Base-by-base conservation (phyloP, 371 early-diverging fungal species). In the Nematocida sp. region DNA sequence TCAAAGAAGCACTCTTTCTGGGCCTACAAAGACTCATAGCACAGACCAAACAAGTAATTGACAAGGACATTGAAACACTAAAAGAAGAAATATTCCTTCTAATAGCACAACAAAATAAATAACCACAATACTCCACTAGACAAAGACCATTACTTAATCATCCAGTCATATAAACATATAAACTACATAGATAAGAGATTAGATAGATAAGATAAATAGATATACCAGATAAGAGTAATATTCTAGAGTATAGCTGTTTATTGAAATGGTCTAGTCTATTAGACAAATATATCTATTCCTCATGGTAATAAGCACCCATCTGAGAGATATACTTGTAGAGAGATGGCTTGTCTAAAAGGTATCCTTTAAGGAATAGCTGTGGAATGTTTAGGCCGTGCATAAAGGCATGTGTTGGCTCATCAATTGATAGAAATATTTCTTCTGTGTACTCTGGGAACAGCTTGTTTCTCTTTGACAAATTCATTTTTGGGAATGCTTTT, bases 361-460 rank as follows among this genome's bases (percentile, higher is more conserved):
- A 66, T 23, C 53, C 53, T 19, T 53, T 66, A 25, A 66, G 35
- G 0, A 37, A n/a, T 3, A 11, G n/a, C 15, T 53, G 29, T 15
- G 29, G n/a, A 1, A 5, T 5, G 40, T n/a, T 2, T n/a, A 40
- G 23, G 7, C 7, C 4, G 41, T 27, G 25, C 40, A 31, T 32
- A 34, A 57, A 55, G 11, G 19, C 45, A 17, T 58, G 61, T 23
- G 29, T 47, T 27, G 23, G 13, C 23, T 32, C 27, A 34, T 38
- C 35, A 9, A 70, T 9, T 11, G 27, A 45, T 4, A 70, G 34
- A 40, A 70, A 70, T 0, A 70, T 47, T 21, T 70, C 74, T 41
- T 70, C 74, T 13, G 74, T 29, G 47, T 70, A 23, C 21, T 48
- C 41, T 4, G 74, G 74, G 34, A 70, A 70, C 17, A 49, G 37